Base-by-base conservation (phyloP, 2,329 filamentous ascomycete genomes). In the Trichoderma polysporum region DNA sequence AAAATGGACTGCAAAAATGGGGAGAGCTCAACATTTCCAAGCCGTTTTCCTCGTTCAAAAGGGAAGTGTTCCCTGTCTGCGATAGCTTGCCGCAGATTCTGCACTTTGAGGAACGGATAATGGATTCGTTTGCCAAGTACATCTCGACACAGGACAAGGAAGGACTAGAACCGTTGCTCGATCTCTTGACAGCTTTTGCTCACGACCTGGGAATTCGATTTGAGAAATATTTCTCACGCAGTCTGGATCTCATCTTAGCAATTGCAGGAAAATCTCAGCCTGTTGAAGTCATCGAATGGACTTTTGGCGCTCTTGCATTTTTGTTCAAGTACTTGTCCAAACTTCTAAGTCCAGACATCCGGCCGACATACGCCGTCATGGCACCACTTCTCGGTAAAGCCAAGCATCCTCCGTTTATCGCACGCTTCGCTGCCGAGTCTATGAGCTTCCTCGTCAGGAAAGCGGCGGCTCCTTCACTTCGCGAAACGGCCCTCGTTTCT, bases 321-420 rank as follows among this genome's bases (percentile, higher is more conserved):
- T 84, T 98, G 47, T 97, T 99, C 86, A 99, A 99, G 76, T 98
- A 98, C 75, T 86, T 99, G 5, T 96, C 93, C 2, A 89, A 92
- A 70, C 85, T 98, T 0, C 80, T 99, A 25, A 91, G 95, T 0
- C 90, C 93, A 4, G 92, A 99, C 75, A 80, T 99, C 69, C 85
- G 91, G 69, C 93, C 94, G 54, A 90, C 96, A 2, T 94, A 93
- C 75, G 87, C 92, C 74, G 87, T 95, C 61, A 88, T 99, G 82
- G 86, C 91, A 0, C 90, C 93, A 3, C 85, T 98, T 61, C 86
- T 99, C 33, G 95, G 94, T 70, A 94, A 91, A 77, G 84, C 89
- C 66, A 88, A 88, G 66, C 92, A 94, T 70, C 95, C 94, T 70
- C 87, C 89, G 17, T 94, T 97, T 77, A 92, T 97, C 71, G 90